Percentiles rank a stretch among this genome's conserved stretches.
Conservation (phyloP, 495 filamentous ascomycete species). For the Echria macrotheca region DNA sequence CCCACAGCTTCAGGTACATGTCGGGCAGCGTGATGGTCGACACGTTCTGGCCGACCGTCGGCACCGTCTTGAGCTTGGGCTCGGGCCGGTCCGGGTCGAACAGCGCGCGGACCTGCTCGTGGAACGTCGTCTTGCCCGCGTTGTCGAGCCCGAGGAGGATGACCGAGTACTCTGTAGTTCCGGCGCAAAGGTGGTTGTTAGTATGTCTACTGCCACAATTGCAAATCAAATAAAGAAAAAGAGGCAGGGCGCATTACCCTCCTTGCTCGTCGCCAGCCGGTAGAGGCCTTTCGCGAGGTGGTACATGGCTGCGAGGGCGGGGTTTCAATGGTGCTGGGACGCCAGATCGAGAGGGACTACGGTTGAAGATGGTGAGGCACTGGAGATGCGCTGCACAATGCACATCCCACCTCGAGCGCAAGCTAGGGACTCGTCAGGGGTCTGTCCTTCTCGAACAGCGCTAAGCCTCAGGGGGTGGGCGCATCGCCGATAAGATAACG, state of each 20-base stretch:
- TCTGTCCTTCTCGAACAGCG: too few relatives aligned
- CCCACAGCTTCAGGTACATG: conserved; percentile 98
- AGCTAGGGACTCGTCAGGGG: too few relatives aligned
- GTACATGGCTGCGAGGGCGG: conserved; percentile 59
- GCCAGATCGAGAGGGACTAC: too few relatives aligned
- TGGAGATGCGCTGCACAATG: too few relatives aligned
- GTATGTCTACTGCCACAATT: not conserved
- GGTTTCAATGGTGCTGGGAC: too few relatives aligned
- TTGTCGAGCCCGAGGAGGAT: conserved; percentile 96
- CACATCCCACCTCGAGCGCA: too few relatives aligned
- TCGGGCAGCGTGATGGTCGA: conserved; percentile 79
- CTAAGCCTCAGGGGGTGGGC: too few relatives aligned
- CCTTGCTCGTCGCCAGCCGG: conserved; percentile 89
- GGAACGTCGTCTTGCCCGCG: conserved; percentile 96
- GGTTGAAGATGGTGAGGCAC: too few relatives aligned
- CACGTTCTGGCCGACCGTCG: conserved; percentile 97
- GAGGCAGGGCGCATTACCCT: conserved; percentile 61
- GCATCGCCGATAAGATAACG: too few relatives aligned
- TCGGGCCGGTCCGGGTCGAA: conserved; percentile 63
- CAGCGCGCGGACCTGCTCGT: conserved; percentile 88
- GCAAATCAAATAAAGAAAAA: too few relatives aligned
- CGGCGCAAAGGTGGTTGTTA: conserved; percentile 8
- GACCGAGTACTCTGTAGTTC: conserved; percentile 82
- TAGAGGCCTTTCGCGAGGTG: conserved; percentile 94
- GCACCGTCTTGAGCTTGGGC: conserved; percentile 69